Conservation (phyloP, 305 asterid genomes). For the Galium porrigens region DNA sequence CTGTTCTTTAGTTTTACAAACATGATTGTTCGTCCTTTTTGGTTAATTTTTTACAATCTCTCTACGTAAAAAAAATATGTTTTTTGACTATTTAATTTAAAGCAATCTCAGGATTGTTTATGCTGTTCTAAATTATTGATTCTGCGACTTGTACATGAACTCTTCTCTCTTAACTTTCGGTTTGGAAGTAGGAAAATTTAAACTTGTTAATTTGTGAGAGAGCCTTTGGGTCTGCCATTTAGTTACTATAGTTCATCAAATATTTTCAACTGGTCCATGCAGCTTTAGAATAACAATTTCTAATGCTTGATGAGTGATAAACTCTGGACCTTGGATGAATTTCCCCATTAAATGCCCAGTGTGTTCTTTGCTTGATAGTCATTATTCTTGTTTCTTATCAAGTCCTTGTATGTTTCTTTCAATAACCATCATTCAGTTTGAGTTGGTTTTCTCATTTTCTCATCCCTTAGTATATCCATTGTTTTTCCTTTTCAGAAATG, state of each 20-base stretch:
- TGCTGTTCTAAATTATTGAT: not conserved
- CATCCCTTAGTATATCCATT: not conserved
- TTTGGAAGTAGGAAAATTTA: not conserved
- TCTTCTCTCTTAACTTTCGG: not conserved
- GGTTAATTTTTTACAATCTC: not conserved
- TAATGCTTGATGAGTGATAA: not conserved
- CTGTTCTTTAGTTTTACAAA: not conserved
- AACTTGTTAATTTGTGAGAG: not conserved
- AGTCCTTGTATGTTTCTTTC: not conserved
- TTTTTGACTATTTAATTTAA: not conserved
- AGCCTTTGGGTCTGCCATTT: not conserved
- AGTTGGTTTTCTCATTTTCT: slow-evolving; percentile 11
- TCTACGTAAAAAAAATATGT: too few species aligned
- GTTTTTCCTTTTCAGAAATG: slow-evolving; percentile 35
- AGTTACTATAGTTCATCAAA: not conserved
- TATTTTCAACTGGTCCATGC: not conserved
- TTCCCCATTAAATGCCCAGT: not conserved
- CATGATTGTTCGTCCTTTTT: too few species aligned
- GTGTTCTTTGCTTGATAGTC: not conserved
- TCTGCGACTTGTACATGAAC: not conserved
- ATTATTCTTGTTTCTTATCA: not conserved
- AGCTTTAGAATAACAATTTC: not conserved
- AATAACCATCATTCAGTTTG: not conserved
- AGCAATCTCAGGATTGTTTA: not conserved
- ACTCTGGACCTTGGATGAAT: not conserved